These are phyloP conservation scores for Xerocomus amazonicus DNA, from an alignment of 1,284 basidiomycete species.

Conservation along the genomic window DNA sequence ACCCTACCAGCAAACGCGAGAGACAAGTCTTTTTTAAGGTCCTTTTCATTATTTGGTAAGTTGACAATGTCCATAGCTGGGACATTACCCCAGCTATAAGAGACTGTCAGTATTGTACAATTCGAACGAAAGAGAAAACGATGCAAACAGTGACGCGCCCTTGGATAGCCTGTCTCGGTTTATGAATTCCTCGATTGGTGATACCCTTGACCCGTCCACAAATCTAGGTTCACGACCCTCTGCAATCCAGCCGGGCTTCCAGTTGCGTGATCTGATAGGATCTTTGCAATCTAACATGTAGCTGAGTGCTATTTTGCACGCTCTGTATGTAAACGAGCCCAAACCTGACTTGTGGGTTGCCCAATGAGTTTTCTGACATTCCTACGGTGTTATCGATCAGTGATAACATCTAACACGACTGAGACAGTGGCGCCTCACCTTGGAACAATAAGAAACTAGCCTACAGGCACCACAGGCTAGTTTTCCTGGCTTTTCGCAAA, in stretches of 20 bases:
- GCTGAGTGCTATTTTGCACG: neutral
- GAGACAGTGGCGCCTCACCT: conserved; percentile 16
- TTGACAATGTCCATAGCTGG: conserved; percentile 40
- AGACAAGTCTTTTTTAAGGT: conserved; percentile 34
- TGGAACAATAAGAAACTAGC: conserved; percentile 42
- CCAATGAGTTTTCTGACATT: conserved; percentile 28
- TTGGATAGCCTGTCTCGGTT: conserved; percentile 14
- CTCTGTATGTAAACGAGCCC: neutral
- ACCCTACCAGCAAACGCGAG: conserved; percentile 34
- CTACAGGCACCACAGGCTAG: conserved; percentile 35
- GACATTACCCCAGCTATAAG: conserved; percentile 21
- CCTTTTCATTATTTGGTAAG: conserved; percentile 35
- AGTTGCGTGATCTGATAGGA: conserved; percentile 17
- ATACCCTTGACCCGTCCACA: conserved; percentile 6
- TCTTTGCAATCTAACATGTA: conserved; percentile 25
- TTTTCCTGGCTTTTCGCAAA: conserved; percentile 30
- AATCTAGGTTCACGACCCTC: conserved; percentile 24
- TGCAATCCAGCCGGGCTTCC: conserved; percentile 25
- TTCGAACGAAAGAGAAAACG: neutral
- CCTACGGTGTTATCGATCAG: conserved; percentile 8
- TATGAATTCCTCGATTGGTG: conserved; percentile 11
- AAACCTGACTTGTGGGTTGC: conserved; percentile 24
- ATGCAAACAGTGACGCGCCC: conserved; percentile 23
- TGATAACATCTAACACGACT: neutral
- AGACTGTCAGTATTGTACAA: neutral